Percentiles rank a stretch among this genome's conserved stretches.
Evolutionary conservation across 2,329 filamentous ascomycete species (phyloP).

Genomic region (Pyrenophora teres): DNA sequence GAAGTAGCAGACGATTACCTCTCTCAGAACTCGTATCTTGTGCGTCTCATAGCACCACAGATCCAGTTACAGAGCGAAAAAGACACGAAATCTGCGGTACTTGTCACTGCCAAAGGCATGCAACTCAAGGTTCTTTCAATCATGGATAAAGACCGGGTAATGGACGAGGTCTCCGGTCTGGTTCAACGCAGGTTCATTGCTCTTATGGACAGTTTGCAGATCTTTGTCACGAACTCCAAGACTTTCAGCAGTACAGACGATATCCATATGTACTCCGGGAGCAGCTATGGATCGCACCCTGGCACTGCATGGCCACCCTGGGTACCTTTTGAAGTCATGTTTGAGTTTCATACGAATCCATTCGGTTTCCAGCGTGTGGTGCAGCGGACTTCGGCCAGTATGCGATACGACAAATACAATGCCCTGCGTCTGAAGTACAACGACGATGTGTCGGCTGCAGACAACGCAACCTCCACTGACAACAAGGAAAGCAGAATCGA

Average conservation of each 20-base stretch:
- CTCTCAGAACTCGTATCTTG: constrained; percentile 90
- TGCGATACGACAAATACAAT: constrained; percentile 98
- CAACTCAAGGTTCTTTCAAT: constrained; percentile 96
- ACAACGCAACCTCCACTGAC: constrained; percentile 56
- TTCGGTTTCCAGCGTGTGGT: constrained; percentile 98
- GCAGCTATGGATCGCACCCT: constrained; percentile 82
- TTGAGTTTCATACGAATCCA: constrained; percentile 89
- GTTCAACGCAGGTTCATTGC: constrained; percentile 93
- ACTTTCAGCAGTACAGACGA: constrained; percentile 80
- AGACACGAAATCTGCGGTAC: constrained; percentile 92
- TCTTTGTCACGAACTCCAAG: constrained; percentile 95
- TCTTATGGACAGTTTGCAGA: constrained; percentile 96
- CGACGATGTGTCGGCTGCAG: constrained; percentile 79
- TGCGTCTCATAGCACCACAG: constrained; percentile 93
- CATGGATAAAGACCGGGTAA: constrained; percentile 93
- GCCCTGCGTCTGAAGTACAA: constrained; percentile 95
- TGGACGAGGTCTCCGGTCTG: constrained; percentile 89
- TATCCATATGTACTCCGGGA: constrained; percentile 91
- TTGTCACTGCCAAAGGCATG: constrained; percentile 98
- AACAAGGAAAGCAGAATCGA: constrained; percentile 81
- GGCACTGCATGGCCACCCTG: constrained; percentile 95
- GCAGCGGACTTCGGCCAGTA: constrained; percentile 90
- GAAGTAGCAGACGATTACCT: constrained; percentile 87
- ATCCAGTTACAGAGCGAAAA: constrained; percentile 99
- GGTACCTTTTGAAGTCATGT: constrained; percentile 98